Base-by-base conservation (phyloP, 2,329 filamentous ascomycete genomes). In the Fusarium guadeloupense region DNA sequence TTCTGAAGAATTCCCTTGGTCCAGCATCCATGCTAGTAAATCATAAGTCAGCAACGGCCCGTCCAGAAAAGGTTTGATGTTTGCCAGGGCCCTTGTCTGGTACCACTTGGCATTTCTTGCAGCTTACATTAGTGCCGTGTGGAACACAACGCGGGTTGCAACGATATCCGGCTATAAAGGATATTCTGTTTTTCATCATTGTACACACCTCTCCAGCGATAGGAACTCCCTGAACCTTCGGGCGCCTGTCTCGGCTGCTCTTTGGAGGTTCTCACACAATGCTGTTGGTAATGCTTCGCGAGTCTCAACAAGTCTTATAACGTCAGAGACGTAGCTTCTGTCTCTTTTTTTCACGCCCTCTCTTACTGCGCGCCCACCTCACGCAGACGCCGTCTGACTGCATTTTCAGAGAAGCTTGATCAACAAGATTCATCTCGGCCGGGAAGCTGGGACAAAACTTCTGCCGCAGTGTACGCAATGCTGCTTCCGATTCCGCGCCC, bases 61-160 rank as follows among this genome's bases (percentile, higher is more conserved):
- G 40, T 48, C 44, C 43, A 41, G 37, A 35, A 25, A 58, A 31
- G 56, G 41, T 44, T 49, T 54, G 48, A 60, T 61, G 37, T 58
- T 23, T 53, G 34, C 61, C 33, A 35, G 61, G 61, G 43, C 35
- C 61, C 61, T 62, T 53, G 57, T 42, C 45, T 46, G 44, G 50
- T 54, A 33, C 37, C 33, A 31, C 58, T 57, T 63, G 62, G 34
- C 49, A 65, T 65, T 65, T 66, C 62, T 65, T 65, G 62, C 62
- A 65, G 62, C 53, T 59, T 34, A 55, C 57, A 65, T 65, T 65
- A 62, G 62, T 52, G 53, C 38, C 35, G 46, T 55, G 34, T 21
- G 46, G 52, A 44, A 39, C 33, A 39, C 51, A 48, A 35, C 23
- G 31, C 31, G 53, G 42, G 34, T 49, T 43, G 40, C 44, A 34